These are phyloP conservation scores for Poa annua DNA, from an alignment of 176 grass and related monocot genomes.

Conservation along the genomic window DNA sequence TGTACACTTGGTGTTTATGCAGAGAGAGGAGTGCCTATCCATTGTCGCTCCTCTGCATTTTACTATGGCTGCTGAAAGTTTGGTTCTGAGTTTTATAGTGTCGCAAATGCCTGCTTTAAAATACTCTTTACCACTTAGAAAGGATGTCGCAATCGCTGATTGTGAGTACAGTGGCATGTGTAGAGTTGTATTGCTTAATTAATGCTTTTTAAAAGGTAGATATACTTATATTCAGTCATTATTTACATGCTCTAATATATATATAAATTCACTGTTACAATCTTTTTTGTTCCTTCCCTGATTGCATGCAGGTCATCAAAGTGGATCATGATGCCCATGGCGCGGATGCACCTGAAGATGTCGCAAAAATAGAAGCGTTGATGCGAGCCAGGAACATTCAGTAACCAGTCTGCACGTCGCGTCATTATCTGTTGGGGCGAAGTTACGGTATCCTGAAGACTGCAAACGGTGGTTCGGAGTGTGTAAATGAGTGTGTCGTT, in stretches of 20 bases:
- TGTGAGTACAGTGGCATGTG: neutral
- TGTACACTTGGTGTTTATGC: neutral
- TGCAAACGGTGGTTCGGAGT: neutral
- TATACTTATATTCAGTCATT: neutral
- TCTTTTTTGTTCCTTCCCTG: neutral
- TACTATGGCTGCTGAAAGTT: neutral
- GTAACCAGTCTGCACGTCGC: constrained; percentile 7
- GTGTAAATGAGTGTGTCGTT: neutral
- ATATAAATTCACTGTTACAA: neutral
- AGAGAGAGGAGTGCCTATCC: neutral
- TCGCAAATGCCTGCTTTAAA: neutral
- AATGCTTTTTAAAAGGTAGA: neutral
- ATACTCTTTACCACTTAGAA: neutral
- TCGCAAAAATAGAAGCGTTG: constrained; percentile 82
- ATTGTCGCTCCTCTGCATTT: neutral
- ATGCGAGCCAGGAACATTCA: constrained; percentile 81
- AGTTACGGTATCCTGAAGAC: neutral
- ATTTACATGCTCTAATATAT: neutral
- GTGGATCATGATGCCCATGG: constrained; percentile 96
- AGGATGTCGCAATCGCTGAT: neutral
- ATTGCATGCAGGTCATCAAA: constrained; percentile 87
- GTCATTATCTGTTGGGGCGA: neutral
- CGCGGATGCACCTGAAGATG: constrained; percentile 81
- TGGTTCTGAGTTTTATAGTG: neutral
- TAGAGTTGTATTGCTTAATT: neutral